phyloP scores from a whole-genome alignment of 257 asterid species.

The Solanum commersonii region DNA sequence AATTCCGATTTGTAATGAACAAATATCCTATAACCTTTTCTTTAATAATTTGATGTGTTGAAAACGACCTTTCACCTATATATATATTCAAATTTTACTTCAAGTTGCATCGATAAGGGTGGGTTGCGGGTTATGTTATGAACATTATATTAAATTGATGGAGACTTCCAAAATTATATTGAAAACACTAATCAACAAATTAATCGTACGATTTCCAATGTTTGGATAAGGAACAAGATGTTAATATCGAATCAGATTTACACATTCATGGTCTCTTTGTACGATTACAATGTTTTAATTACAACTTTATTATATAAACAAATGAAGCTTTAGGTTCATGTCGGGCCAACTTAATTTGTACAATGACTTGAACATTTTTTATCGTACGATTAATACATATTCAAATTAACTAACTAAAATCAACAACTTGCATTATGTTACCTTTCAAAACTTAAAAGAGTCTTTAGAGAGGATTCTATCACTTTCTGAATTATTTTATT shows the following conservation, averaged over 20 bases:
- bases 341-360: neutral
- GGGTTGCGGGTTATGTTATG: neutral
- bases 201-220: neutral
- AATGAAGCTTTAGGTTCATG: neutral
- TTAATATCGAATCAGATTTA: neutral
- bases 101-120: neutral
- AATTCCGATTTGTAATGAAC: neutral
- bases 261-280: neutral
- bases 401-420: neutral
- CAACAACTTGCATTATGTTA: neutral
- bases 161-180: neutral
- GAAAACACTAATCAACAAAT: neutral
- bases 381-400: neutral
- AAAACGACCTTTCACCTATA: neutral
- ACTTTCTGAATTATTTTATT: neutral
- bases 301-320: neutral
- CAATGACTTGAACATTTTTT: neutral
- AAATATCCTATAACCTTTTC: neutral
- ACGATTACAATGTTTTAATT: neutral
- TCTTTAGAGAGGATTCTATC: neutral
- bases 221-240: neutral
- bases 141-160: neutral
- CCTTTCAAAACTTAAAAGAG: neutral
- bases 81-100: neutral
- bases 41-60: neutral